Conservation (phyloP, 2,329 filamentous ascomycete species). For the Thermoascus crustaceus region DNA sequence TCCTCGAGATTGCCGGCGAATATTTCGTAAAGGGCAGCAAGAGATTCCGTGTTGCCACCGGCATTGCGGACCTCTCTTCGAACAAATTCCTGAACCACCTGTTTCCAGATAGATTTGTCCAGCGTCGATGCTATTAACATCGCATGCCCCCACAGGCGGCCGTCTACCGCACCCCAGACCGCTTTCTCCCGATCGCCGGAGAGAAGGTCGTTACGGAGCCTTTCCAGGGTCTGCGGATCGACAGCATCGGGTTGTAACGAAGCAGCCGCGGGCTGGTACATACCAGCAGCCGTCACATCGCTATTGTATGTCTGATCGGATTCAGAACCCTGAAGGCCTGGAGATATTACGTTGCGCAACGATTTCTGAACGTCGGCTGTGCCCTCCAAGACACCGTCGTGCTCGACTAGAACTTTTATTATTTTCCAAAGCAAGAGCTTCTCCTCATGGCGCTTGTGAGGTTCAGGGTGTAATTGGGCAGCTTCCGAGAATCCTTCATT, state of each 20-base stretch:
- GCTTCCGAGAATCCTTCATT: conserved; percentile 38
- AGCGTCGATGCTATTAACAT: conserved; percentile 81
- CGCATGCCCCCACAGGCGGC: conserved; percentile 91
- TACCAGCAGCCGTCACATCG: conserved; percentile 22
- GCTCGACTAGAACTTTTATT: conserved; percentile 69
- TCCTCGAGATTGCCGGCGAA: conserved; percentile 92
- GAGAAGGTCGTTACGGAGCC: conserved; percentile 65
- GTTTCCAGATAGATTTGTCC: conserved; percentile 69
- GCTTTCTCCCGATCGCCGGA: conserved; percentile 81
- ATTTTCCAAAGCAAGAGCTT: conserved; percentile 82
- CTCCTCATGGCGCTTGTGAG: conserved; percentile 64
- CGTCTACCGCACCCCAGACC: conserved; percentile 87
- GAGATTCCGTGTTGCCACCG: conserved; percentile 71
- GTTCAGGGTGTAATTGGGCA: conserved; percentile 42
- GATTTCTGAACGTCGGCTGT: conserved; percentile 63
- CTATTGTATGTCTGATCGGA: conserved; percentile 17
- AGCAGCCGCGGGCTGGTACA: conserved; percentile 27
- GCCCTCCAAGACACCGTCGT: conserved; percentile 75
- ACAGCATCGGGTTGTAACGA: conserved; percentile 55
- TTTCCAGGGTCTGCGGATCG: conserved; percentile 61
- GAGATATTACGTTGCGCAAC: conserved; percentile 65
- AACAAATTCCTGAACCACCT: conserved; percentile 91
- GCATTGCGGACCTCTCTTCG: conserved; percentile 84
- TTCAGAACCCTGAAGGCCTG: conserved; percentile 38
- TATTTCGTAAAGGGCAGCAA: conserved; percentile 87